Evolutionary conservation across 139 green algal species (phyloP).

Genomic region (Micractinium sp.): DNA sequence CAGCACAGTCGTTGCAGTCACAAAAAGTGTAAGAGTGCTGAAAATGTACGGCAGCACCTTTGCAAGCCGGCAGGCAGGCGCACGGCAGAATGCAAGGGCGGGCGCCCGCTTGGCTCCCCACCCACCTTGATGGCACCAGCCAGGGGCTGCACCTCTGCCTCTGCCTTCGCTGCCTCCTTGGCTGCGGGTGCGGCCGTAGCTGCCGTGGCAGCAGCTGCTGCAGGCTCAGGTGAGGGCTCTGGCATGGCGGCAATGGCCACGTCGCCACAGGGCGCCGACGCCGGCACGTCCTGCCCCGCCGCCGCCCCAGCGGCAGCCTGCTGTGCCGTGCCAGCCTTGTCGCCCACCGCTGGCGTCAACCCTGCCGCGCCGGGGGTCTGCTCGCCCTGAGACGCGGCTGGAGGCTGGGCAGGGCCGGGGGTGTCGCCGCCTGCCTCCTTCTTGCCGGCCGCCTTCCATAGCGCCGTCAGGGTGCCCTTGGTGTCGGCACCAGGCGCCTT

Average conservation of each 20-base stretch:
- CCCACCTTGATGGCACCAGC: background rate
- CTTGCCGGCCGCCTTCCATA: conserved; percentile 20
- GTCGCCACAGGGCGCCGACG: background rate
- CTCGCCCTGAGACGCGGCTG: background rate
- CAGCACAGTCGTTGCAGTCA: too few relatives aligned
- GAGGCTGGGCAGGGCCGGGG: background rate
- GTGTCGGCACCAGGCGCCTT: background rate
- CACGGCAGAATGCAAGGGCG: background rate
- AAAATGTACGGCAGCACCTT: background rate
- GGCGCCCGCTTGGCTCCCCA: background rate
- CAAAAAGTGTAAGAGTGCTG: background rate
- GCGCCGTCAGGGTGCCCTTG: conserved; percentile 41
- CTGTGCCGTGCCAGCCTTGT: background rate
- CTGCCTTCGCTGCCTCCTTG: background rate
- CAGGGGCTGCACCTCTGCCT: background rate
- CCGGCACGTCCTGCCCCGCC: background rate
- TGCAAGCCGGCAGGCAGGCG: background rate
- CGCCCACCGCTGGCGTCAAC: background rate
- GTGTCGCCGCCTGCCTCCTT: too few relatives aligned
- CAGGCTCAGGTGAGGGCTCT: conserved; percentile 24
- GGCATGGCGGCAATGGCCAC: conserved; percentile 7
- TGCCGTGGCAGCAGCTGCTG: background rate
- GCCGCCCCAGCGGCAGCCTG: background rate
- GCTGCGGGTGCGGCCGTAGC: background rate
- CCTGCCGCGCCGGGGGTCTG: background rate